Percentiles rank a stretch among this genome's conserved stretches.
phyloP scores from a whole-genome alignment of 2,329 filamentous ascomycete genomes.

The Akanthomyces lecanii region DNA sequence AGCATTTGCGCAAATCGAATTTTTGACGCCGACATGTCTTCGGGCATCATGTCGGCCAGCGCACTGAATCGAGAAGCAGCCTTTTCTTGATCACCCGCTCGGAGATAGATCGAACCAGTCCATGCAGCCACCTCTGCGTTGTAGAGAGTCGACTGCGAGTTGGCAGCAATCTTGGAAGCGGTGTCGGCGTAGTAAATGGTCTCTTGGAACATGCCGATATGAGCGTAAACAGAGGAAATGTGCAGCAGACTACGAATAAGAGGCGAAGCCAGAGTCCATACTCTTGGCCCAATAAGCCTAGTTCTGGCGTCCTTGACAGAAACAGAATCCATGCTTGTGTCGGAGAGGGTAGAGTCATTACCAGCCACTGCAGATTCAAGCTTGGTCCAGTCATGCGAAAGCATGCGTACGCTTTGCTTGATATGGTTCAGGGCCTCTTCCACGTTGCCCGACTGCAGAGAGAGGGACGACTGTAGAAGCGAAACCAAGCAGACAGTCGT shows the following conservation, averaged over 20 bases:
- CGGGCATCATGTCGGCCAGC: constrained; percentile 48
- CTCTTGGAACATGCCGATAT: constrained; percentile 83
- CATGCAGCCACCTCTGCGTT: constrained; percentile 51
- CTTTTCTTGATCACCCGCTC: constrained; percentile 55
- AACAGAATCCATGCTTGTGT: constrained; percentile 26
- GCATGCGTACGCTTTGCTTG: constrained; percentile 51
- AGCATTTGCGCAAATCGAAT: constrained; percentile 50
- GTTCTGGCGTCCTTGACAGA: constrained; percentile 21
- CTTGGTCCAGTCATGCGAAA: constrained; percentile 53
- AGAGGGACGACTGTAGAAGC: constrained; percentile 61
- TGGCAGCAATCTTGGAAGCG: constrained; percentile 69
- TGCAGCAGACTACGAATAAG: constrained; percentile 69
- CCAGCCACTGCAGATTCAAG: constrained; percentile 36
- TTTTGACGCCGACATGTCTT: constrained; percentile 33
- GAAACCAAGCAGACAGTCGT: constrained; percentile 29
- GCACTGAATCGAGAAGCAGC: constrained; percentile 49
- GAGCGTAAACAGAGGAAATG: constrained; percentile 72
- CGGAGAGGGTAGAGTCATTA: constrained; percentile 29
- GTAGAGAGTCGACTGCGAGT: constrained; percentile 59
- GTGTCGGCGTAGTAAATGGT: constrained; percentile 85
- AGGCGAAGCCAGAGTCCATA: constrained; percentile 74
- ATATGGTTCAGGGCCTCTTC: constrained; percentile 55
- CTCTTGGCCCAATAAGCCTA: constrained; percentile 49
- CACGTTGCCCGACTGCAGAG: constrained; percentile 57
- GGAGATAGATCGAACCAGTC: constrained; percentile 52